Evolutionary conservation across 495 filamentous ascomycete genomes (phyloP).

Genomic region (Talaromyces liani): DNA sequence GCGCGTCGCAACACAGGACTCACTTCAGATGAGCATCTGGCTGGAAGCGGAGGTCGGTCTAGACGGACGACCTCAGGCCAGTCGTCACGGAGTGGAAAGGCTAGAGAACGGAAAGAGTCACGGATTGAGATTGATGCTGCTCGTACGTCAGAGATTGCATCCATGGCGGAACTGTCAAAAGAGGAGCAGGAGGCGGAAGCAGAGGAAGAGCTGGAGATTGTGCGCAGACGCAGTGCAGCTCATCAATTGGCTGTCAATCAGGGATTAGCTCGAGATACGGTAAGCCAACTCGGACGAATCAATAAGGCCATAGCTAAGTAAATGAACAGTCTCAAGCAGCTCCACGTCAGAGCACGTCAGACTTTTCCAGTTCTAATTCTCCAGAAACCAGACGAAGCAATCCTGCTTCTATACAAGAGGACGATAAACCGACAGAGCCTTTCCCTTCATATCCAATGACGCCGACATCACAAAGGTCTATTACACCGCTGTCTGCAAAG

Average conservation of each 20-base stretch:
- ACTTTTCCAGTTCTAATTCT: not conserved
- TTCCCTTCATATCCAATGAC: constrained; percentile 6
- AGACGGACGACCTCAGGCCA: constrained; percentile 48
- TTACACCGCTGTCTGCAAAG: not conserved
- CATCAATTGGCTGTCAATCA: constrained; percentile 60
- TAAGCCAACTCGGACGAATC: not conserved
- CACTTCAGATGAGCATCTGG: constrained; percentile 61
- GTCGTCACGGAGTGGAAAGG: constrained; percentile 13
- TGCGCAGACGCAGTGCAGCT: constrained; percentile 64
- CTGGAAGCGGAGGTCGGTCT: constrained; percentile 59
- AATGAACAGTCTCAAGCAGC: not conserved
- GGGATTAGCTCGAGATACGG: constrained; percentile 44
- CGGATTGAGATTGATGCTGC: constrained; percentile 17
- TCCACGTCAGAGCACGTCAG: not conserved
- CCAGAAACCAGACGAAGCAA: not conserved
- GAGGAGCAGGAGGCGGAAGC: constrained; percentile 64
- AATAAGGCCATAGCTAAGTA: not conserved
- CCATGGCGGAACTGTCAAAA: constrained; percentile 63
- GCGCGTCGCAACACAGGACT: constrained; percentile 55
- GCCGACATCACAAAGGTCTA: constrained; percentile 6
- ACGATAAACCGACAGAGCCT: constrained; percentile 3
- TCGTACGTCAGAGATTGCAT: constrained; percentile 32
- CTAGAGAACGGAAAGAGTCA: constrained; percentile 17
- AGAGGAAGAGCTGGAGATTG: constrained; percentile 65
- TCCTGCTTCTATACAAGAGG: constrained; percentile 5